Evolutionary conservation across 495 filamentous ascomycete species (phyloP).

Genomic region (Neurospora sp.): DNA sequence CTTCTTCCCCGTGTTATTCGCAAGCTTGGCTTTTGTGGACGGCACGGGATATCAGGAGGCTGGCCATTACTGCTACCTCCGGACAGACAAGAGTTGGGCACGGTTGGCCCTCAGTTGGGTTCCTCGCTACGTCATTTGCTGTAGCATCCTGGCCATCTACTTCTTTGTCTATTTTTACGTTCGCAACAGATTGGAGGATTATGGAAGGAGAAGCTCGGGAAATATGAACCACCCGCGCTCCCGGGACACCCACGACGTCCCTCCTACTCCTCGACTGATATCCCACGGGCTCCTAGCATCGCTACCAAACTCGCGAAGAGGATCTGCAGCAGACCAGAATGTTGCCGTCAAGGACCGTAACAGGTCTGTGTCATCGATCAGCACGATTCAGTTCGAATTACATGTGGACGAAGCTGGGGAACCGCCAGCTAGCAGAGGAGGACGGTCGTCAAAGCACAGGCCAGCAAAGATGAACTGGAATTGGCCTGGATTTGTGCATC

Average conservation of each 20-base stretch:
- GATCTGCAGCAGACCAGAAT: slow-evolving; percentile 15
- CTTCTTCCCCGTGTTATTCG: slow-evolving; percentile 45
- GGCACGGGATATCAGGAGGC: slow-evolving; percentile 44
- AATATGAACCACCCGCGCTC: slow-evolving; percentile 5
- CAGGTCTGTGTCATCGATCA: slow-evolving; percentile 21
- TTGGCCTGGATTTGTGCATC: slow-evolving; percentile 20
- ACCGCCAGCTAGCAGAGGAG: slow-evolving; percentile 1
- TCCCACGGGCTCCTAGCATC: slow-evolving; percentile 33
- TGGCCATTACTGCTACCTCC: slow-evolving; percentile 58
- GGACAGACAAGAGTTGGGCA: slow-evolving; percentile 52
- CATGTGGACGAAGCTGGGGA: neutral
- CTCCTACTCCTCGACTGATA: slow-evolving; percentile 26
- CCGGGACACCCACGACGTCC: slow-evolving; percentile 10
- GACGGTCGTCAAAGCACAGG: neutral
- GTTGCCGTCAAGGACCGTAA: slow-evolving; percentile 14
- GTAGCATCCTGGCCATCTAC: slow-evolving; percentile 51
- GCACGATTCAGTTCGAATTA: slow-evolving; percentile 11
- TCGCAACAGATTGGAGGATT: slow-evolving; percentile 22
- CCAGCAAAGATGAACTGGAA: slow-evolving; percentile 24
- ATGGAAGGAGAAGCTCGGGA: slow-evolving; percentile 18
- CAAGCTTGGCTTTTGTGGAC: slow-evolving; percentile 55
- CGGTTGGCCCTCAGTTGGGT: slow-evolving; percentile 58
- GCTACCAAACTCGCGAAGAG: slow-evolving; percentile 17
- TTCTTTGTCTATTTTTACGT: slow-evolving; percentile 60
- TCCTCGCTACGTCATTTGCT: slow-evolving; percentile 59